A percentile compares a stretch with the other conserved stretches of the same genome.
These are phyloP conservation scores for Davidsoniella australis DNA, from an alignment of 2,329 filamentous ascomycete genomes.

Conservation along the genomic window DNA sequence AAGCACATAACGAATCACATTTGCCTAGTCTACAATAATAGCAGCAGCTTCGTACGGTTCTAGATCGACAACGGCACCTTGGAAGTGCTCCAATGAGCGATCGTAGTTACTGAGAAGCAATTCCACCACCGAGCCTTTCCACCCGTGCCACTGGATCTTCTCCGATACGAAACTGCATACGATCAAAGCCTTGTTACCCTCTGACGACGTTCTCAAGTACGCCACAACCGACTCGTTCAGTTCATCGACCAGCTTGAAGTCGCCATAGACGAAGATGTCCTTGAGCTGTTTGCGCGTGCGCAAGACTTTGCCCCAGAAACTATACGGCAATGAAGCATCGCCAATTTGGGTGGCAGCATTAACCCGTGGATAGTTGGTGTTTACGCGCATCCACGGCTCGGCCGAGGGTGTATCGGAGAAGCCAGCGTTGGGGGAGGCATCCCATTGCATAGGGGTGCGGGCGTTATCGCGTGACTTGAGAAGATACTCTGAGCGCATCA, in stretches of 20 bases:
- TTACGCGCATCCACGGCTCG: slow-evolving; percentile 54
- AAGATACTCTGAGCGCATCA: slow-evolving; percentile 30
- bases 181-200: slow-evolving; percentile 20
- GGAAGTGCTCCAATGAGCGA: slow-evolving; percentile 18
- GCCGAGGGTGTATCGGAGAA: slow-evolving; percentile 33
- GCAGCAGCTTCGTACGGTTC: slow-evolving; percentile 23
- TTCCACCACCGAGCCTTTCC: slow-evolving; percentile 18
- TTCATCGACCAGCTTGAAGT: slow-evolving; percentile 19
- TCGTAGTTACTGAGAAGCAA: slow-evolving; percentile 21
- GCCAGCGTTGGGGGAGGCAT: slow-evolving; percentile 39
- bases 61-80: slow-evolving; percentile 17
- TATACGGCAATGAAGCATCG: slow-evolving; percentile 34
- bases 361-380: slow-evolving; percentile 42
- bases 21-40: slow-evolving; percentile 17
- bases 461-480: slow-evolving; percentile 51
- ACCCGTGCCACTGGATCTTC: slow-evolving; percentile 18
- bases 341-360: slow-evolving; percentile 41
- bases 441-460: slow-evolving; percentile 58
- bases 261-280: slow-evolving; percentile 51
- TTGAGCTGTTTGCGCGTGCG: slow-evolving; percentile 39
- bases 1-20: background rate
- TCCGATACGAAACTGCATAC: slow-evolving; percentile 24
- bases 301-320: slow-evolving; percentile 45
- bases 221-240: slow-evolving; percentile 22
- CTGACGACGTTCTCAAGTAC: slow-evolving; percentile 20